These are phyloP conservation scores for Rhododendron williamsianum DNA, from an alignment of 148 eudicot species.

Conservation along the genomic window DNA sequence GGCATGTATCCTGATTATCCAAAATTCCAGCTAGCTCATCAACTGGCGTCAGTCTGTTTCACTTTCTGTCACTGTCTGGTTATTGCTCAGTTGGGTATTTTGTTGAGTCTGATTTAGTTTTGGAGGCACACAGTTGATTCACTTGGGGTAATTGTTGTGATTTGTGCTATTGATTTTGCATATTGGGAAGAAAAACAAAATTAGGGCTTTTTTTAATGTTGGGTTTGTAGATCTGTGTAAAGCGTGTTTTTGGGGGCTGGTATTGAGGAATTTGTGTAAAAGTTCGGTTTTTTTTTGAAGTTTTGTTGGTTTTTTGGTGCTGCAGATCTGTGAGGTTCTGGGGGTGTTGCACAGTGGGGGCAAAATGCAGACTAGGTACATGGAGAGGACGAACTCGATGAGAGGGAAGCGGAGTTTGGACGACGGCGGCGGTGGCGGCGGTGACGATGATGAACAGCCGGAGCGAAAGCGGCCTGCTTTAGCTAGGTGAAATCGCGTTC, in stretches of 20 bases:
- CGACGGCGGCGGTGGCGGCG: neutral
- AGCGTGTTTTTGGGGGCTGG: conserved; percentile 8
- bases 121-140: neutral
- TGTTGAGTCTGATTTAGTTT: neutral
- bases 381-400: conserved; percentile 80
- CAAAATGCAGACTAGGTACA: conserved; percentile 68
- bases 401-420: conserved; percentile 76
- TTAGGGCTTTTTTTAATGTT: neutral
- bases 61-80: neutral
- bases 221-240: conserved; percentile 6
- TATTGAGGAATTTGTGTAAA: neutral
- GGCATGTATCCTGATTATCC: neutral
- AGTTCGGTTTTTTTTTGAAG: neutral
- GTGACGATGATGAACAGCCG: conserved; percentile 44
- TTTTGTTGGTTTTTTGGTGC: neutral
- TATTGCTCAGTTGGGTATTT: neutral
- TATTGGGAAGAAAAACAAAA: neutral
- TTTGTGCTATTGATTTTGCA: neutral
- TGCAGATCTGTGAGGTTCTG: conserved; percentile 39
- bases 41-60: neutral
- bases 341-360: conserved; percentile 13
- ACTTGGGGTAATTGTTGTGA: neutral
- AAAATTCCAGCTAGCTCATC: neutral
- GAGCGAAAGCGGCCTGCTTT: conserved; percentile 74
- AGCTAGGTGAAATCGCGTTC: conserved; percentile 43